A percentile compares a stretch with the other conserved stretches of the same genome.
Evolutionary conservation across 495 filamentous ascomycete species (phyloP).

Genomic region (Penicillium cataractarum): DNA sequence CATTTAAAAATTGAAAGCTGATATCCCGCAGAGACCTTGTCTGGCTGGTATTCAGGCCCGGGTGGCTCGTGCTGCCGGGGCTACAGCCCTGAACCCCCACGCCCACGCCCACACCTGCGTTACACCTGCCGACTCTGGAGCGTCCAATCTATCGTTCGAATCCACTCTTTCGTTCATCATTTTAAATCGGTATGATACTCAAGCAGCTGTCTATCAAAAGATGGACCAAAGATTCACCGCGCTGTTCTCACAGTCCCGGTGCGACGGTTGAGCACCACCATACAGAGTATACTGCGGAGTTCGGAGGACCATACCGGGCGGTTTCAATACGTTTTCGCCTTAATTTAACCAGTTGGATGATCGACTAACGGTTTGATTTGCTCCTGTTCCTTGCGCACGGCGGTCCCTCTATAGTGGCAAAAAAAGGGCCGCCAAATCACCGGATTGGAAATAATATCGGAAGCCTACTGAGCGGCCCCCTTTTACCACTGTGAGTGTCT

Average conservation of each 20-base stretch:
- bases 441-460: constrained; percentile 22
- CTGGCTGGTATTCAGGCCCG: neutral
- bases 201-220: neutral
- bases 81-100: constrained; percentile 1
- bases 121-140: neutral
- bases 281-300: neutral
- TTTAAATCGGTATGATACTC: neutral
- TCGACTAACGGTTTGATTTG: constrained; percentile 24
- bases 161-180: neutral
- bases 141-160: neutral
- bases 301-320: constrained; percentile 13
- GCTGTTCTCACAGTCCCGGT: neutral
- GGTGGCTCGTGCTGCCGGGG: constrained; percentile 6
- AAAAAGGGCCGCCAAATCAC: constrained; percentile 27
- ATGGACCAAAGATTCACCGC: neutral
- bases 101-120: neutral
- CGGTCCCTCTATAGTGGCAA: constrained; percentile 28
- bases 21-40: neutral
- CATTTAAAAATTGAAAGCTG: neutral
- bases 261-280: neutral
- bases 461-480: constrained; percentile 20
- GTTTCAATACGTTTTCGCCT: constrained; percentile 24
- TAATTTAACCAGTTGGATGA: constrained; percentile 7
- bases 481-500: constrained; percentile 17
- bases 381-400: constrained; percentile 25